Percentiles rank a stretch among this genome's conserved stretches.
Conservation (phyloP, 2,329 filamentous ascomycete species). For the Botrytis byssoidea region DNA sequence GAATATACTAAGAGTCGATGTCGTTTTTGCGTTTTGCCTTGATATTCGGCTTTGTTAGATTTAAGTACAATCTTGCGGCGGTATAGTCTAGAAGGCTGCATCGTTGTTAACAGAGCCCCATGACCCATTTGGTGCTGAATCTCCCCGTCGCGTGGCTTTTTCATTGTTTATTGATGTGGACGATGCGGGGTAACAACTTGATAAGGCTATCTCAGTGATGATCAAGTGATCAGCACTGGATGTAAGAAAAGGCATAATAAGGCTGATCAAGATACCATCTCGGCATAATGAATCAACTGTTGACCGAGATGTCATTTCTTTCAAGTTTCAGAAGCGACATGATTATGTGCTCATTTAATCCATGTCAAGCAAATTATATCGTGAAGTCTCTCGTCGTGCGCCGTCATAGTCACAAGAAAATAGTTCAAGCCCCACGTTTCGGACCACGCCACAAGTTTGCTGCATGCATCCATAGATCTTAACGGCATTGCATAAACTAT, state of each 20-base stretch:
- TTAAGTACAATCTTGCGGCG: constrained; percentile 2
- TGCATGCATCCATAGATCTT: neutral
- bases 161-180: neutral
- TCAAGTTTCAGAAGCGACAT: neutral
- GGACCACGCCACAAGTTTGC: neutral
- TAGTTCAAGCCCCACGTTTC: neutral
- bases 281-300: neutral
- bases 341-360: neutral
- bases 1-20: neutral
- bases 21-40: neutral
- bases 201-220: neutral
- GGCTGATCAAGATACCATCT: neutral
- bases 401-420: too few relatives aligned
- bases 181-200: neutral
- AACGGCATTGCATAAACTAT: neutral
- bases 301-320: neutral
- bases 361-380: neutral
- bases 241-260: neutral
- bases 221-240: neutral
- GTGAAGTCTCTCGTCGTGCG: neutral
- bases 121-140: neutral
- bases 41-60: neutral
- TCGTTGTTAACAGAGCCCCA: neutral
- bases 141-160: neutral
- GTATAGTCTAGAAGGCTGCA: neutral